Evolutionary conservation across 2,329 filamentous ascomycete species (phyloP), one percentile per base, ranked within the genome.

Genomic region (Botrytis fabae): DNA sequence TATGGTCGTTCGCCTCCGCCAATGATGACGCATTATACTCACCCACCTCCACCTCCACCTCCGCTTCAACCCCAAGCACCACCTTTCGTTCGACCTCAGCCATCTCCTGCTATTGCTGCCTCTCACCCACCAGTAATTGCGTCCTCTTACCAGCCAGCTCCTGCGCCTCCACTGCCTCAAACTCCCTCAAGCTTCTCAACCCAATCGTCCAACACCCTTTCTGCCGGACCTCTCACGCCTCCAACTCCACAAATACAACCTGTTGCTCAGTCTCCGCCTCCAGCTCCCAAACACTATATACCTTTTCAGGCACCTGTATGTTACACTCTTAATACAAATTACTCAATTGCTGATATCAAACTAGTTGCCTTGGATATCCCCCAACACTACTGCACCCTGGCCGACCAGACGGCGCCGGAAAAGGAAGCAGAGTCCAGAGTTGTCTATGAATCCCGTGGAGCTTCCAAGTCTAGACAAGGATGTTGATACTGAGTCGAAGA

Each of bases 321-420:
- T 48, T 73, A 16, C 44, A 61, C 20, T 54, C 32, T 73, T 66
- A 44, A 38, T 69, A n/a, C 70, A 61, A 22, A 65, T 42, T 51
- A 35, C 32, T 61, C 12, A 38, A 38, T 64, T 77, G 48, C 80
- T 84, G 75, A 84, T 61, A 60, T 35, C 16, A 42, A 18, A 69
- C 18, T 73, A 90, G 87, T 81, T 91, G 16, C 89, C 89, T 16
- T 91, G 89, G 88, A 78, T 85, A 25, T 68, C 51, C 40, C 89
- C 88, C 0, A 81, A 81, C 46, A 86, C 87, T 5, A 85, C 87
- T 46, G 77, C 81, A 42, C 82, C 83, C 16, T 91, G 89, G 77
- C 88, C 89, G 20, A 77, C 78, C 5, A 83, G 81, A 76, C 76
- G 80, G 51, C 59, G 81, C 20, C 85, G 82, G 77, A 81, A 82